Evolutionary conservation across 2,329 filamentous ascomycete genomes (phyloP), one percentile per base, ranked within the genome.

Genomic region (Talaromyces atroroseus): DNA sequence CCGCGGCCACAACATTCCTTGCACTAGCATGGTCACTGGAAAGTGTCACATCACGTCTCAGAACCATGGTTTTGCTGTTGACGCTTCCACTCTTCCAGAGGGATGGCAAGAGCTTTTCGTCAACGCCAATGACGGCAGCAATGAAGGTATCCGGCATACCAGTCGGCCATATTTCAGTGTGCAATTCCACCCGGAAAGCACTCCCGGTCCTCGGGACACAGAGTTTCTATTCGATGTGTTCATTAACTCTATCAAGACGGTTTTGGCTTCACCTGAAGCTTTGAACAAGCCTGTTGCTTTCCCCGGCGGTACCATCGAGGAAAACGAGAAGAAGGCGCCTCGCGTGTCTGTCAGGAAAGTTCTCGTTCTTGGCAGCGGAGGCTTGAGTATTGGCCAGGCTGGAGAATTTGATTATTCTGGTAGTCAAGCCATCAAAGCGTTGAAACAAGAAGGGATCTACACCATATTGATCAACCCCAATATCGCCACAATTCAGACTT

Each of bases 361-460:
- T 14, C 83, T 99, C 57, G 88, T 99, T 26, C 83, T 99, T 52
- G 94, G 94, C 60, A 92, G 88, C 74, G 94, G 94, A 75, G 94
- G 94, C 75, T 82, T 99, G 61, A 95, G 90, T 73, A 99, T 99
- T 72, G 94, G 94, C 14, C 94, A 99, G 74, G 94, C 94, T 62
- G 94, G 94, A 73, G 94, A 99, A 74, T 99, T 99, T 64, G 94
- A 99, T 72, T 99, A 99, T 78, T 97, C 94, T 54, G 94, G 94
- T 61, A 95, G 89, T 73, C 94, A 99, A 75, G 94, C 92, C 47
- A 97, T 99, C 80, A 99, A 99, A 79, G 94, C 94, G 38, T 72
- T 99, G 66, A 97, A 97, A 76, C 89, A 97, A 73, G 94, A 97
- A 76, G 92, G 92, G 59, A 96, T 97, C 66, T 97, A 96, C 79